Base-by-base conservation (phyloP, 2,329 filamentous ascomycete genomes). In the Aspergillus japonicus region DNA sequence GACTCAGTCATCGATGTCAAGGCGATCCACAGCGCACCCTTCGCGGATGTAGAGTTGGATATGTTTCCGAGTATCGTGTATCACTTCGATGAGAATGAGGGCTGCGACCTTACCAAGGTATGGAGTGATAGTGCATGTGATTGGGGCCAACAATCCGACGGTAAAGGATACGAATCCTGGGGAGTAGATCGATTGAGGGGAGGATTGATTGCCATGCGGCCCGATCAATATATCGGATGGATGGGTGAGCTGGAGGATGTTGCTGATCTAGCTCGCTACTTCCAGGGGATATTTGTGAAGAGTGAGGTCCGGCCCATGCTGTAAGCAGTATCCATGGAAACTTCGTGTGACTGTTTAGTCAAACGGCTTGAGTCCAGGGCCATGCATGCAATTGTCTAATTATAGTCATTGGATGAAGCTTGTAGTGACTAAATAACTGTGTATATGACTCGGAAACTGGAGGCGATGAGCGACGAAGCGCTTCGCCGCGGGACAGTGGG, bases 1-100 rank as follows among this genome's bases (percentile, higher is more conserved):
- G 75, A 82, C 63, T 78, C 75, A 12, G 65, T 85, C 4, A 78
- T 90, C 35, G 86, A 89, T 33, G 75, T 89, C 0, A 69, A 90
- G 2, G 85, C 86, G 0, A 74, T 89, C 0, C 88, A 90, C 69
- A 79, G 80, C 2, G 77, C 84, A 0, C 78, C 78, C 24, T 77
- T 87, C 39, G 70, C 66, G 0, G 75, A 81, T 0, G 75, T 83
- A 0, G 82, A 85, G 54, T 68, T 86, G 6, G 69, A 83, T 21
- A 81, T 84, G 56, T 78, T 73, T 12, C 82, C 83, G 0, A 76
- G 79, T 1, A 73, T 81, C 0, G 79, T 84, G 44, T 79, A 78
- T 42, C 80, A 80, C 0, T 82, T 79, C 42, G 77, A 82, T 39
- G 62, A 78, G 12, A 69, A 74, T 6, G 67, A 75, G 0, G 85